Base-by-base conservation (phyloP, 2,329 filamentous ascomycete species). In the Verticillium longisporum region DNA sequence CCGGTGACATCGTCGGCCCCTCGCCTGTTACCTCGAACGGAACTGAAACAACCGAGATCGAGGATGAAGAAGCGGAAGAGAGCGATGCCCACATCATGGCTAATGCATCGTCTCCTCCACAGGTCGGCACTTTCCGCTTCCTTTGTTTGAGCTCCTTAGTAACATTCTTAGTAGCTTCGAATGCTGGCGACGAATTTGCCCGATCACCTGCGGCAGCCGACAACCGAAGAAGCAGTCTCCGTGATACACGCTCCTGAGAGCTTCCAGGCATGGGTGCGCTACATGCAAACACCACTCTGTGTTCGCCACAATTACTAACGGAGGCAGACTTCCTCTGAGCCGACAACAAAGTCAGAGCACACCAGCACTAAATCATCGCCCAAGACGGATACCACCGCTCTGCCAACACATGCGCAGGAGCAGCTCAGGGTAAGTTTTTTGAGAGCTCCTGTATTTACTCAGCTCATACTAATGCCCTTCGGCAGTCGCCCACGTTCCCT, bases 171-270 rank as follows among this genome's bases (percentile, higher is more conserved):
- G 26, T 26, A 84, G 80, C 72, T 82, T 55, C 73, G 80, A 61
- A 80, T 83, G 77, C 73, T 87, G 15, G 78, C 76, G 59, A 88
- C 86, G 4, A 83, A 81, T 63, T 68, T 88, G 10, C 75, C 84
- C 2, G 83, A 85, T 53, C 77, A 80, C 62, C 69, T 88, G 72
- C 78, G 87, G 71, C 80, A 82, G 58, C 77, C 78, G 59, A 83
- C 83, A 31, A 87, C 87, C 63, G 91, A 96, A 66, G 91, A 93
- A 66, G 88, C 92, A 31, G 83, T 91, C 59, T 97, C 93, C 1
- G 93, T 96, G 60, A 97, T 97, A 67, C 93, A 97, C 79, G 91
- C 91, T 15, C 92, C 93, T 0, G 83, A 91, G 65, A 91, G 89
- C 64, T 97, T 95, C 74, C 83, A 86, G 61, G 85, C 85, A 67